Percentiles rank a stretch among this genome's conserved stretches.
phyloP scores from a whole-genome alignment of 306 rosid species.

The Quercus mongolica region DNA sequence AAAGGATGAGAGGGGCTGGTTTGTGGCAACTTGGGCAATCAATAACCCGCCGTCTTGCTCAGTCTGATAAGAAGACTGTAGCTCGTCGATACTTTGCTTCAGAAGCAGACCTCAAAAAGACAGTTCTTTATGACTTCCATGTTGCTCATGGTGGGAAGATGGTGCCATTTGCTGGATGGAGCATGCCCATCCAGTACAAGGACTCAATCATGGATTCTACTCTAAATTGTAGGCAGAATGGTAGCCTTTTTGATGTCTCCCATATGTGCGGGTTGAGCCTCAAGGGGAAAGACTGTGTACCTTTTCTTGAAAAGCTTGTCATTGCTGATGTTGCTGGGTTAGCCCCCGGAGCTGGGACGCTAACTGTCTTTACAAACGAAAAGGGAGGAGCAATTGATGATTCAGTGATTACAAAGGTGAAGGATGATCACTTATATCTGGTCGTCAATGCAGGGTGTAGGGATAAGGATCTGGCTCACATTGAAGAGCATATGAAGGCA shows the following conservation, averaged over 20 bases:
- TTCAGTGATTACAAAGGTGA: constrained; percentile 89
- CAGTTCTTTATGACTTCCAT: constrained; percentile 80
- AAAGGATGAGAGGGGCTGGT: constrained; percentile 59
- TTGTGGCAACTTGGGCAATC: constrained; percentile 86
- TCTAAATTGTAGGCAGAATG: constrained; percentile 72
- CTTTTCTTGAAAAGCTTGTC: constrained; percentile 84
- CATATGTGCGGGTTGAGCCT: constrained; percentile 95
- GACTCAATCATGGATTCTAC: constrained; percentile 95
- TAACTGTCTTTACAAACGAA: constrained; percentile 89
- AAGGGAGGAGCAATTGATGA: constrained; percentile 96
- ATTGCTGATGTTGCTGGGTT: constrained; percentile 87
- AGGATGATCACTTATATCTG: constrained; percentile 71
- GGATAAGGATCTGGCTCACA: constrained; percentile 92
- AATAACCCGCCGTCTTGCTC: constrained; percentile 76
- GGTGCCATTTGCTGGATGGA: constrained; percentile 99
- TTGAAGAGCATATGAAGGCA: constrained; percentile 89
- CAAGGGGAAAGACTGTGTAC: constrained; percentile 67
- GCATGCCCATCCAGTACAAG: constrained; percentile 96
- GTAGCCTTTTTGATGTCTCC: constrained; percentile 81
- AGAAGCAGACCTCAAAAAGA: constrained; percentile 81
- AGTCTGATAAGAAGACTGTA: constrained; percentile 71
- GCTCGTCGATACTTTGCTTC: constrained; percentile 63
- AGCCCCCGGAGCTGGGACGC: constrained; percentile 71
- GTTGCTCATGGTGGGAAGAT: constrained; percentile 88
- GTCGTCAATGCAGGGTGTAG: constrained; percentile 96